Conservation (phyloP, 1,284 basidiomycete genomes). For the Takashimella koratensis region DNA sequence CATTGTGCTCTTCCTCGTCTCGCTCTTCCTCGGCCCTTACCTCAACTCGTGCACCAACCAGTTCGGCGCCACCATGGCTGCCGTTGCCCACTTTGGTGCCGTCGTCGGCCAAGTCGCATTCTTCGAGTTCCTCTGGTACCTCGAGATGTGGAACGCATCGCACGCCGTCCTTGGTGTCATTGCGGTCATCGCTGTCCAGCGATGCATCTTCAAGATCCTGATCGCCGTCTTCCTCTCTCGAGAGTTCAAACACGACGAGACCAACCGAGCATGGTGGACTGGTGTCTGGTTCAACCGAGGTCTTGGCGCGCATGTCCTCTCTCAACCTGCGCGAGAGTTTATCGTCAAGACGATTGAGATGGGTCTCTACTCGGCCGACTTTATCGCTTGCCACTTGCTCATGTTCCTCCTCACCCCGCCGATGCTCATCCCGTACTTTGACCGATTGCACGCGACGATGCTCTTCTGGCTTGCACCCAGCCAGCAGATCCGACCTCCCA, state of each 20-base stretch:
- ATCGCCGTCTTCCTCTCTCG: constrained; percentile 88
- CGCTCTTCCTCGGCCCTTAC: constrained; percentile 81
- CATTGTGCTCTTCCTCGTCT: constrained; percentile 79
- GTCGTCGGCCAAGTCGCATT: constrained; percentile 81
- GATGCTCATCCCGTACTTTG: constrained; percentile 78
- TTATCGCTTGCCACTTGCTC: constrained; percentile 54
- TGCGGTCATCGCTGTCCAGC: constrained; percentile 79
- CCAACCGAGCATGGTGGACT: constrained; percentile 96
- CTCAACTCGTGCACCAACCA: constrained; percentile 75
- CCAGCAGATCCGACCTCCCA: constrained; percentile 84
- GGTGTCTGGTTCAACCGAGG: constrained; percentile 91
- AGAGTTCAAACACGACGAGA: constrained; percentile 97
- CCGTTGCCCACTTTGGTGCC: constrained; percentile 74
- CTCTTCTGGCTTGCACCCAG: constrained; percentile 64
- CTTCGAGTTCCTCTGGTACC: constrained; percentile 93
- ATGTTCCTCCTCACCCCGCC: constrained; percentile 75
- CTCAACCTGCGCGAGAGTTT: constrained; percentile 89
- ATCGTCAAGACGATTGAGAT: constrained; percentile 97
- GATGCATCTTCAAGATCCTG: constrained; percentile 84
- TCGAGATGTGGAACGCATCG: constrained; percentile 86
- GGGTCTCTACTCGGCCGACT: constrained; percentile 88
- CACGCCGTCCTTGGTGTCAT: constrained; percentile 88
- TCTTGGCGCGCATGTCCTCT: constrained; percentile 79
- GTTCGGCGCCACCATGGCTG: constrained; percentile 87
- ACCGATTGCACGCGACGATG: constrained; percentile 83